A percentile compares a stretch with the other conserved stretches of the same genome.
Evolutionary conservation across 129 eudicot genomes (phyloP).

Genomic region (Arctium lappa): DNA sequence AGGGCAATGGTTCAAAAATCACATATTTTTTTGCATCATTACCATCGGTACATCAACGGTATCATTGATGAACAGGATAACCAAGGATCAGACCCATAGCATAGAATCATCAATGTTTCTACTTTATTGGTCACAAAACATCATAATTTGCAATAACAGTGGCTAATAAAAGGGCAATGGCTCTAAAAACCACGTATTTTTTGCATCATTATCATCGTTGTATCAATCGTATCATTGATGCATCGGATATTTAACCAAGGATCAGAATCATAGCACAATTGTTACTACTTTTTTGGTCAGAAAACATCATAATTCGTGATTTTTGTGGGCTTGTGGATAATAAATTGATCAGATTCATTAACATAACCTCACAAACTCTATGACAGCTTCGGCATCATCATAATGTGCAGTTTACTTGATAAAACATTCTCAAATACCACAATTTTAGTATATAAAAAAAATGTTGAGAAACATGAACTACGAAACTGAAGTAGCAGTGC

Average conservation of each 20-base stretch:
- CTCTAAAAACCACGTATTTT: too few relatives aligned
- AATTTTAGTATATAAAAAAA: background rate
- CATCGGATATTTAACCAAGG: background rate
- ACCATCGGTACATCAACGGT: too few relatives aligned
- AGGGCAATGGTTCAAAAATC: background rate
- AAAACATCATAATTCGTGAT: background rate
- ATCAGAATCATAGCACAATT: background rate
- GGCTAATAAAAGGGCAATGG: too few relatives aligned
- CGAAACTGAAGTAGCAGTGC: too few relatives aligned
- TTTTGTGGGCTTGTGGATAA: background rate
- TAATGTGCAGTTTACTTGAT: background rate
- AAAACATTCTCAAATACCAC: background rate
- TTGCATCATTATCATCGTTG: too few relatives aligned
- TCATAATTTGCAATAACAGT: too few relatives aligned
- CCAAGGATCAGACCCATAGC: too few relatives aligned
- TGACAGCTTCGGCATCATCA: background rate
- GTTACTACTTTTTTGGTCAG: background rate
- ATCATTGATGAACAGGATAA: too few relatives aligned
- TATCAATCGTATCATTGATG: background rate
- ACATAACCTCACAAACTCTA: background rate
- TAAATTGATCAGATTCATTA: background rate
- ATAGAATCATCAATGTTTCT: too few relatives aligned
- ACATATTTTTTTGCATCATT: background rate
- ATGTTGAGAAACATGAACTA: too few relatives aligned
- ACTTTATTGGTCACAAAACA: too few relatives aligned